Conservation (phyloP, 2,329 filamentous ascomycete genomes). For the Myotisia sp. region DNA sequence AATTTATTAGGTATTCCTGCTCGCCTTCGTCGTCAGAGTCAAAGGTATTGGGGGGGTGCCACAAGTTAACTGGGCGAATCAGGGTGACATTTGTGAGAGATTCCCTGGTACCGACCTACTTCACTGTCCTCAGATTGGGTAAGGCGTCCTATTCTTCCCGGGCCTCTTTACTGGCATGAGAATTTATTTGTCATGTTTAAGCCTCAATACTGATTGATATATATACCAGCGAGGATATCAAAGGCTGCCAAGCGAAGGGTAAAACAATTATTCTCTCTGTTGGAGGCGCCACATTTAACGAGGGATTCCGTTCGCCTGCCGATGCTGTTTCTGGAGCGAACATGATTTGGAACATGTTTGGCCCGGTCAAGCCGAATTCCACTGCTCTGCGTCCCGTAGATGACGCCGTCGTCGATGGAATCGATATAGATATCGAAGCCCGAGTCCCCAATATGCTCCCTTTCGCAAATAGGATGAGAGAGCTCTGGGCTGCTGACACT, state of each 20-base stretch:
- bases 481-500: constrained; percentile 38
- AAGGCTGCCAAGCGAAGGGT: constrained; percentile 47
- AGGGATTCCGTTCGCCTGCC: constrained; percentile 45
- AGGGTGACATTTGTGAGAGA: constrained; percentile 45
- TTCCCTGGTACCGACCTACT: constrained; percentile 45
- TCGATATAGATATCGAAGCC: constrained; percentile 63
- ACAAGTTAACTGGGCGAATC: constrained; percentile 49
- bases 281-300: constrained; percentile 55
- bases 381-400: constrained; percentile 50
- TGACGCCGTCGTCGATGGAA: constrained; percentile 52
- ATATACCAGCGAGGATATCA: constrained; percentile 29
- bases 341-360: constrained; percentile 57
- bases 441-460: constrained; percentile 44
- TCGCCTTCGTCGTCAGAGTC: constrained; percentile 50
- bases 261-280: constrained; percentile 62
- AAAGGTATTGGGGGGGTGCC: constrained; percentile 29
- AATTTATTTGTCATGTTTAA: too few species aligned
- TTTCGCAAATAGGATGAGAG: constrained; percentile 46
- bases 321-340: constrained; percentile 45
- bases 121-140: constrained; percentile 52
- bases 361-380: constrained; percentile 32
- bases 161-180: constrained; percentile 12
- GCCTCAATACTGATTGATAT: too few species aligned
- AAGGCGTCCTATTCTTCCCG: constrained; percentile 17
- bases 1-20: constrained; percentile 41